Percentiles rank a stretch among this genome's conserved stretches.
phyloP scores from a whole-genome alignment of 2,329 filamentous ascomycete species.

The Exophiala aquamarina region DNA sequence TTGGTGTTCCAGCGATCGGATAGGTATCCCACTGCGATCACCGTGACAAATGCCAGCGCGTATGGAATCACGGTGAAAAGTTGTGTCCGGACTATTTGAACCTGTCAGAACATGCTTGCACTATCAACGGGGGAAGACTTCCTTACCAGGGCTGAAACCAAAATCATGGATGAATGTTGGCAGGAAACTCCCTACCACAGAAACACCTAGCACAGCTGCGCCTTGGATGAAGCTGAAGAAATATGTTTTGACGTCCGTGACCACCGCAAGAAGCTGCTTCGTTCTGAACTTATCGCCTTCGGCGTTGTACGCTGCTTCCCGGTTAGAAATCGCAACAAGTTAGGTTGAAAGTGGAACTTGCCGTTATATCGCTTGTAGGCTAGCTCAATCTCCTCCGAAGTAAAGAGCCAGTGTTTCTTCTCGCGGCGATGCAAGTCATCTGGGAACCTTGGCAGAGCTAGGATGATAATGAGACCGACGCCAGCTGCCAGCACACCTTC shows the following conservation, averaged over 20 bases:
- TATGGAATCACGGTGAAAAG: conserved; percentile 15
- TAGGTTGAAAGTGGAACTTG: not conserved
- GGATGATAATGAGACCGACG: conserved; percentile 57
- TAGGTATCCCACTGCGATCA: conserved; percentile 1
- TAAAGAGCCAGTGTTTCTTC: conserved; percentile 5
- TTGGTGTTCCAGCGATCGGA: conserved; percentile 7
- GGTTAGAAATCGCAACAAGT: not conserved
- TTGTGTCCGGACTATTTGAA: conserved; percentile 15
- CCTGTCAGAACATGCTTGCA: not conserved
- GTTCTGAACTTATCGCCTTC: conserved; percentile 4
- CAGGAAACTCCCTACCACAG: conserved; percentile 13
- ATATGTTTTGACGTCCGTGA: conserved; percentile 13
- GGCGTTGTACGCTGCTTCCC: conserved; percentile 3
- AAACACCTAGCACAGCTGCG: conserved; percentile 6
- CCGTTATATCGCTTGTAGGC: not conserved
- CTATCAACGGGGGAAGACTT: not conserved
- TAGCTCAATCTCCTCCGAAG: not conserved
- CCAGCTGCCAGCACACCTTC: conserved; percentile 65
- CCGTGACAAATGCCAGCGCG: conserved; percentile 7
- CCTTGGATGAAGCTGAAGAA: conserved; percentile 2
- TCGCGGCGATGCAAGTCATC: conserved; percentile 1
- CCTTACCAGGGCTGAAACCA: conserved; percentile 16
- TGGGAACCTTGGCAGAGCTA: conserved; percentile 67
- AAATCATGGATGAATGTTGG: conserved; percentile 18
- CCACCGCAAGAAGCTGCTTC: conserved; percentile 3